These are phyloP conservation scores for Phylloboletellus chloephorus DNA, from an alignment of 1,284 basidiomycete species.

Conservation along the genomic window DNA sequence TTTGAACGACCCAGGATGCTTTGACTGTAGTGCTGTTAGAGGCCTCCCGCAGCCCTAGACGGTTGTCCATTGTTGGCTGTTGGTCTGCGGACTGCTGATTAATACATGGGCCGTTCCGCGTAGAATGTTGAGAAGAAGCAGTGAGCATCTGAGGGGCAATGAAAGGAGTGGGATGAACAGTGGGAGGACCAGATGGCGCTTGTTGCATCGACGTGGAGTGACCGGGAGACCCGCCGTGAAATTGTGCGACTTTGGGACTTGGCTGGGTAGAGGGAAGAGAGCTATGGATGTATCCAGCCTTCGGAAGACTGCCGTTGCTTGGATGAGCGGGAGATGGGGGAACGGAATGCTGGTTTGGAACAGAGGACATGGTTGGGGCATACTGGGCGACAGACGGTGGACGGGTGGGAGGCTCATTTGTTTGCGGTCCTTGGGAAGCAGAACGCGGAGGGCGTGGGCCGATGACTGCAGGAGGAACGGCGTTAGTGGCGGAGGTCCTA, in stretches of 20 bases:
- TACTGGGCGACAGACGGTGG: slow-evolving; percentile 24
- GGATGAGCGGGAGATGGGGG: slow-evolving; percentile 21
- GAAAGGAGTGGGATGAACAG: slow-evolving; percentile 22
- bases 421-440: slow-evolving; percentile 26
- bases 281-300: slow-evolving; percentile 9
- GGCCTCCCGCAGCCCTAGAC: slow-evolving; percentile 13
- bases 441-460: slow-evolving; percentile 31
- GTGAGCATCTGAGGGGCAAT: slow-evolving; percentile 16
- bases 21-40: slow-evolving; percentile 24
- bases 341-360: slow-evolving; percentile 16
- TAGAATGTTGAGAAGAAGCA: slow-evolving; percentile 27
- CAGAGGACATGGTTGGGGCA: slow-evolving; percentile 9
- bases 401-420: slow-evolving; percentile 25
- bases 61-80: slow-evolving; percentile 10
- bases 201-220: slow-evolving; percentile 16
- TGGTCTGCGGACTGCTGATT: slow-evolving; percentile 16
- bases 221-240: slow-evolving; percentile 14
- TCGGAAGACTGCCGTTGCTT: slow-evolving; percentile 15
- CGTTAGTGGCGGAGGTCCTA: slow-evolving; percentile 18
- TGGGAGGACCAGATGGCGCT: slow-evolving; percentile 15
- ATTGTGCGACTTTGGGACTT: slow-evolving; percentile 24
- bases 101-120: slow-evolving; percentile 18
- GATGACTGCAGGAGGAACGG: slow-evolving; percentile 22
- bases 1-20: slow-evolving; percentile 33
- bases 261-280: slow-evolving; percentile 20